Evolutionary conservation across 2,329 filamentous ascomycete species (phyloP), one percentile per base, ranked within the genome.

Genomic region (Laburnicola sp.): DNA sequence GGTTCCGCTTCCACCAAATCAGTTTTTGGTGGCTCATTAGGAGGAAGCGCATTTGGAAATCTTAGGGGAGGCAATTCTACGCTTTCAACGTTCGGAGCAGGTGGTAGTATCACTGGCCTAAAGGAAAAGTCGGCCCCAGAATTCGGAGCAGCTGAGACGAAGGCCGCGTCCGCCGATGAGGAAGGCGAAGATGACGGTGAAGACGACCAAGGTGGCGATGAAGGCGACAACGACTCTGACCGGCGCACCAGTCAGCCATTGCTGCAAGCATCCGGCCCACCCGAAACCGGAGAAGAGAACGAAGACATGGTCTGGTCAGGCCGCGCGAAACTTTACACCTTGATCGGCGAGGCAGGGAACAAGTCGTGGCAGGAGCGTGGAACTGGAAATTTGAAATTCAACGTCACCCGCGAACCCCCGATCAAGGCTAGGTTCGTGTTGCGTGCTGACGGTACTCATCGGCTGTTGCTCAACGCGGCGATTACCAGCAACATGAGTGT

Each of bases 311-410:
- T 90, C 42, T 83, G 93, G 66, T 82, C 85, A 38, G 85, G 88
- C 52, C 86, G 92, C 58, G 88, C 90, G 21, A 96, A 95, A 73
- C 83, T 97, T 51, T 97, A 90, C 76, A 82, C 87, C 51, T 88
- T 94, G 63, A 85, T 84, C 57, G 79, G 80, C 31, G 81, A 80
- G 39, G 66, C 63, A 4, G 64, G 65, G 30, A 74, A 74, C 58
- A 82, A 82, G 48, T 86, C 85, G 40, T 97, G 93, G 93, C 93
- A 93, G 72, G 93, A 97, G 75, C 86, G 92, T 45, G 92, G 92
- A 9, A 82, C 86, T 3, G 92, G 92, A 38, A 87, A 87, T 62
- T 79, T 96, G 60, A 94, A 94, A 75, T 81, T 96, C 69, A 96
- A 97, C 64, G 54, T 69, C 30, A 67, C 59, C 9, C 58, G 60